Base-by-base conservation (phyloP, 768 basidiomycete genomes). In the Phlebiopsis flavidoalba region DNA sequence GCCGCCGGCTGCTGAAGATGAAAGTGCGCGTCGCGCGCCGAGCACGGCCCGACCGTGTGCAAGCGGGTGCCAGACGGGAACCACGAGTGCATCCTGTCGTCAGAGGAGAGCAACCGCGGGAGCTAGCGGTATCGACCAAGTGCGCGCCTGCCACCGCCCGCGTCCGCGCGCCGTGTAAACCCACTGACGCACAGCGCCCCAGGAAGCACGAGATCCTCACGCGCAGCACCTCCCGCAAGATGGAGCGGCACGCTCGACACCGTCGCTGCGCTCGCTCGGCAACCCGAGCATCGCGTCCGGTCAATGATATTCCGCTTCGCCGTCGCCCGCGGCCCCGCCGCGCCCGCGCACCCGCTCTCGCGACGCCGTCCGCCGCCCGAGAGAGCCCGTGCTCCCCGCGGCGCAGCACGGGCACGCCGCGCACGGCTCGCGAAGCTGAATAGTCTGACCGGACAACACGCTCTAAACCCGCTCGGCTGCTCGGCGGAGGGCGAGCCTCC, bases 31-130 rank as follows among this genome's bases (percentile, higher is more conserved):
- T 92, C 8, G 91, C n/a, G 90, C 36, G 93, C 91, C 2, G 94
- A 95, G 72, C 83, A 93, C 45, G 94, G 93, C 0, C 90, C 90
- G 0, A 92, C 94, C n/a, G n/a, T n/a, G 0, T 97, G 94, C 77
- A 95, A 94, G 69, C 87, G 94, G n/a, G 21, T 97, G 94, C 67
- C 74, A 76, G 50, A 69, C 85, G 0, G 88, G 19, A 84, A 84
- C 65, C 90, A 95, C 68, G 93, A 96, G 66, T 99, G 97, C 69
- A 84, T 97, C 48, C 98, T 99, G n/a, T n/a, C n/a, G n/a, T n/a
- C n/a, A 64, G 95, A 98, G 75, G 96, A 98, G 72, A 93, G 91
- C 1, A 95, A 98, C 71, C 83, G 97, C 52, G 97, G 97, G 46
- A 96, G 92, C 11, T n/a, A 31, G 26, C 26, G n/a, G n/a, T n/a